Base-by-base conservation (phyloP, 495 filamentous ascomycete genomes). In the Hypomontagnella monticulosa region DNA sequence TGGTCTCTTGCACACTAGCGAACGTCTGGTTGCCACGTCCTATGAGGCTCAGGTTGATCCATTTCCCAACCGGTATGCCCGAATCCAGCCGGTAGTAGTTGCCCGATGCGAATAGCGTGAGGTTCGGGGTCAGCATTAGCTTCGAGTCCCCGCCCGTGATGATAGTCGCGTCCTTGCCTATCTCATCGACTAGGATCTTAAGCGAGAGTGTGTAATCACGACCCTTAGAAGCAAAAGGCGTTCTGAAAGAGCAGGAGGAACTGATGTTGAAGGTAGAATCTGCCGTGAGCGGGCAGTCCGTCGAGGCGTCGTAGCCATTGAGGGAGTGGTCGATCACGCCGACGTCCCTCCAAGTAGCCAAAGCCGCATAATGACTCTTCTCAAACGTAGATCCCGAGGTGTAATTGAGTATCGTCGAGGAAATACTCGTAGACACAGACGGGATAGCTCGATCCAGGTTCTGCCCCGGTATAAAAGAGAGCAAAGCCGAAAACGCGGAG, bases 181-280 rank as follows among this genome's bases (percentile, higher is more conserved):
- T 7, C 6, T 66, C 59, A 3, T 76, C 74, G 3, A 80, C 52
- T 9, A 68, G 71, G 1, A 83, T 63, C 23, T 68, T 71, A 37
- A 82, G 76, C 0, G 80, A 77, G 6, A 85, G 73, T 2, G 78
- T 80, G 63, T 84, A 85, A 58, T 82, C 75, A 38, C 80, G 70
- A 3, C 83, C 81, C 57, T 84, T 84, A 27, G 78, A 80, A 11
- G 69, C 59, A 1, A 85, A 67, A 0, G 79, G 81, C 12, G 80
- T 81, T 10, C 60, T 63, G 1, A 85, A 37, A 12, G 71, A 72
- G 60, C 80, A 82, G 0, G 66, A 54, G 2, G 67, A 33, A 11
- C 52, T 67, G 16, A 79, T 59, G 14, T 58, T n/a, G 0, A 79
- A 49, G 15, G 74, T 69, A 5, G 62, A 66, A 14, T 74, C 52